Evolutionary conservation across 2,329 filamentous ascomycete genomes (phyloP).

Genomic region (Phyllosticta ampelicida): DNA sequence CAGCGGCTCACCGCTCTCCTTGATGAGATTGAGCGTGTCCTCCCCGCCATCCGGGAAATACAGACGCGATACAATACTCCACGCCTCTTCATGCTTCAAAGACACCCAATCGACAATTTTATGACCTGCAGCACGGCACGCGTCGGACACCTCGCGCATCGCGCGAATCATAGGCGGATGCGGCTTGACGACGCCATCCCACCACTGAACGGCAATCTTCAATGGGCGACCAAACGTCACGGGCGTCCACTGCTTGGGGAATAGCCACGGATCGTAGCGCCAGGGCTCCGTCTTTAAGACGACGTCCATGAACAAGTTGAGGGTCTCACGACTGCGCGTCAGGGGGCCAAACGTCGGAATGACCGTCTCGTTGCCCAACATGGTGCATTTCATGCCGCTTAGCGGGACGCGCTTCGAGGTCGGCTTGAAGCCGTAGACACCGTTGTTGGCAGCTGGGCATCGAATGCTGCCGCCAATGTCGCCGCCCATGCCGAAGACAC

Average conservation of each 20-base stretch:
- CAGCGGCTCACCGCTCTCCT: slow-evolving; percentile 46
- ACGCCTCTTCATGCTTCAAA: slow-evolving; percentile 28
- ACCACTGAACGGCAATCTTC: slow-evolving; percentile 51
- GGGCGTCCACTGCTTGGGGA: slow-evolving; percentile 48
- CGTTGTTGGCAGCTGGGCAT: slow-evolving; percentile 15
- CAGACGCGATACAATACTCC: background rate
- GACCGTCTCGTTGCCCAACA: background rate
- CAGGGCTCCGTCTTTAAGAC: slow-evolving; percentile 45
- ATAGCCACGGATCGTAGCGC: slow-evolving; percentile 45
- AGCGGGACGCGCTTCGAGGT: slow-evolving; percentile 9
- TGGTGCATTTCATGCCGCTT: background rate
- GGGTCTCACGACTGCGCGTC: slow-evolving; percentile 40
- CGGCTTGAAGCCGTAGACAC: slow-evolving; percentile 20
- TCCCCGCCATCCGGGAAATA: slow-evolving; percentile 53
- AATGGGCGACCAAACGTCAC: slow-evolving; percentile 23
- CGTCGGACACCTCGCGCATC: slow-evolving; percentile 35
- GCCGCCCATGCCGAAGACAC: slow-evolving; percentile 38
- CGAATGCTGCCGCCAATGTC: slow-evolving; percentile 12
- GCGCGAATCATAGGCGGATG: slow-evolving; percentile 55
- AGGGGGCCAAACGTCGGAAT: slow-evolving; percentile 37
- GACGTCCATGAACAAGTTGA: slow-evolving; percentile 43
- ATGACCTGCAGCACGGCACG: slow-evolving; percentile 38
- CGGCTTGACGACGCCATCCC: slow-evolving; percentile 53
- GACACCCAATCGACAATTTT: slow-evolving; percentile 42
- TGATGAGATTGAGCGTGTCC: slow-evolving; percentile 41